These are phyloP conservation scores for Dryadomyces sulphureus DNA, from an alignment of 2,329 filamentous ascomycete genomes.

Conservation along the genomic window DNA sequence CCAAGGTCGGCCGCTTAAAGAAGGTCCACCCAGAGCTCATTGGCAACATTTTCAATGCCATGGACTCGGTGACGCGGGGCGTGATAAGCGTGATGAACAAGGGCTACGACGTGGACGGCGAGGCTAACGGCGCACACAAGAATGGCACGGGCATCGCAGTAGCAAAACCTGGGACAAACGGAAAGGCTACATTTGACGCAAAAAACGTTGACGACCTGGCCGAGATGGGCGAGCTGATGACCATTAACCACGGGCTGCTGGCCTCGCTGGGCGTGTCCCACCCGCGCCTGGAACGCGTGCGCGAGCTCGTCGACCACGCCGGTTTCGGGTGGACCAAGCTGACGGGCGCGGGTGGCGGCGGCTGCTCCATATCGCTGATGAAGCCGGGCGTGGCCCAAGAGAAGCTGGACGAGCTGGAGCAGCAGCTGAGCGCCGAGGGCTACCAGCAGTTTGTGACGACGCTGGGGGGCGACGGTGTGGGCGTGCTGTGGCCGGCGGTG, in stretches of 20 bases:
- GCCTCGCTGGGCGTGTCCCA: slow-evolving; percentile 90
- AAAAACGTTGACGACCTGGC: slow-evolving; percentile 43
- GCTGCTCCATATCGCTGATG: slow-evolving; percentile 85
- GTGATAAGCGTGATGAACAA: slow-evolving; percentile 39
- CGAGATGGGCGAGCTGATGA: slow-evolving; percentile 74
- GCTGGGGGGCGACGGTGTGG: slow-evolving; percentile 83
- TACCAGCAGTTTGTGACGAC: slow-evolving; percentile 82
- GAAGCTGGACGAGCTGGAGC: slow-evolving; percentile 48
- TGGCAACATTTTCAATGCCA: slow-evolving; percentile 67
- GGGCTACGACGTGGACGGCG: slow-evolving; percentile 27
- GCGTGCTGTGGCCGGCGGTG: slow-evolving; percentile 85
- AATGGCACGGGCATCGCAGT: no score
- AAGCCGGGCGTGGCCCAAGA: slow-evolving; percentile 46
- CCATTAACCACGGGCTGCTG: slow-evolving; percentile 84
- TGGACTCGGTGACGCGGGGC: slow-evolving; percentile 54
- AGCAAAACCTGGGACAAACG: no score
- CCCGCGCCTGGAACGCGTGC: slow-evolving; percentile 77
- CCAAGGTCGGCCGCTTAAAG: slow-evolving; percentile 64
- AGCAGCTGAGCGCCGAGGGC: slow-evolving; percentile 51
- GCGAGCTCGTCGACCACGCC: slow-evolving; percentile 78
- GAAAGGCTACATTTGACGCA: slow-evolving; percentile 44
- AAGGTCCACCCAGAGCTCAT: slow-evolving; percentile 62
- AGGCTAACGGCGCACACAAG: slow-evolving; percentile 16
- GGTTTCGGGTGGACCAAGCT: slow-evolving; percentile 95
- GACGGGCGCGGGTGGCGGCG: slow-evolving; percentile 87